phyloP scores from a whole-genome alignment of 805 yeast species.

The Starmerella apis region DNA sequence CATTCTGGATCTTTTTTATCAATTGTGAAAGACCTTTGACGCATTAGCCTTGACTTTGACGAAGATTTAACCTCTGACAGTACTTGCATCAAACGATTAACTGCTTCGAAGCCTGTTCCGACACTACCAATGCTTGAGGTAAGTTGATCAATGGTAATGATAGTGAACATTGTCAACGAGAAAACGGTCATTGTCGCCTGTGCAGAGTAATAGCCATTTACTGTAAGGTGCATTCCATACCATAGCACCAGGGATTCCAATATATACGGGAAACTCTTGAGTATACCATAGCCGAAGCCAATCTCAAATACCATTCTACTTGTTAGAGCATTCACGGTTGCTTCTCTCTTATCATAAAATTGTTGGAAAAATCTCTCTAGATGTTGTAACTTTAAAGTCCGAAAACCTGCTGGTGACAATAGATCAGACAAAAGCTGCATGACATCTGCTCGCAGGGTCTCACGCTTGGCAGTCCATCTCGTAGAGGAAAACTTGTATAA shows the following conservation, averaged over 20 bases:
- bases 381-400: slow-evolving; percentile 52
- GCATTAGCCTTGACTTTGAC: background rate
- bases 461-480: slow-evolving; percentile 19
- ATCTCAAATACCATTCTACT: slow-evolving; percentile 45
- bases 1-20: slow-evolving; percentile 6
- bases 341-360: slow-evolving; percentile 24
- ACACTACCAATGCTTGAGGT: slow-evolving; percentile 66
- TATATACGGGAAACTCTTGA: slow-evolving; percentile 43
- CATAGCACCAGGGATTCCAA: slow-evolving; percentile 67
- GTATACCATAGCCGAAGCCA: slow-evolving; percentile 57
- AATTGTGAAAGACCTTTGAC: background rate
- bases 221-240: slow-evolving; percentile 69
- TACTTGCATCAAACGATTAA: slow-evolving; percentile 19
- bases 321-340: slow-evolving; percentile 36
- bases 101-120: slow-evolving; percentile 52
- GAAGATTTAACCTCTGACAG: background rate
- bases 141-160: slow-evolving; percentile 50
- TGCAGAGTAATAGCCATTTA: slow-evolving; percentile 44
- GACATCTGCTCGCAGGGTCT: slow-evolving; percentile 14
- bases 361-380: slow-evolving; percentile 40
- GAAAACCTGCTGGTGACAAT: slow-evolving; percentile 40
- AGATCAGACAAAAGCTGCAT: slow-evolving; percentile 38
- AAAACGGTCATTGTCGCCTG: slow-evolving; percentile 57
- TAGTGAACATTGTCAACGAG: slow-evolving; percentile 61
- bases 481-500: slow-evolving; percentile 38